Base-by-base conservation (phyloP, 108 stramenopile species). In the Cylindrotheca fusiformis region DNA sequence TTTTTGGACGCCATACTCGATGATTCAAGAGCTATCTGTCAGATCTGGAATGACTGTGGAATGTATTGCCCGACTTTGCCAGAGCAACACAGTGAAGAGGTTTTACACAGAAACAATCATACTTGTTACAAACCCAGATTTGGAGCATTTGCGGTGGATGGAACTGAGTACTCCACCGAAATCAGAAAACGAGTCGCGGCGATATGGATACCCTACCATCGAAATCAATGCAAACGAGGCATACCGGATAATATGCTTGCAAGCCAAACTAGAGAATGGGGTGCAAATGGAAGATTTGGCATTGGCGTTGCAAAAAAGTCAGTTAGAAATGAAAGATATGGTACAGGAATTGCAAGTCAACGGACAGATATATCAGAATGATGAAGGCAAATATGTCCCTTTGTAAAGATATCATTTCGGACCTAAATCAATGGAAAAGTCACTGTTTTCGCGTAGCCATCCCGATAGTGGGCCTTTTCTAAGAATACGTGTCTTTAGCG, bases 291-390 rank as follows among this genome's bases (percentile, higher is more conserved):
- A 74, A 36, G 65, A 74, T 53, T 45, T 74, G 48, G 58, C 72
- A 0, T 29, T 53, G 18, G 72, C 62, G 4, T 28, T 74, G 60
- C 72, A 61, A 48, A 60, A 50, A 33, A 4, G 60, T 4, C 17
- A 55, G n/a, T 26, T 46, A 3, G 60, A 47, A 3, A 48, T 74
- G 47, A 58, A 62, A 49, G 65, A 48, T 5, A 66, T 74, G 48
- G 33, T 60, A 17, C 27, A 52, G 8, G 44, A 60, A 26, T 28
- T 74, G 59, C 72, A 74, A 48, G 22, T 74, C 47, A 51, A 48
- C 17, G 72, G 63, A 14, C 64, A 61, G 14, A 74, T 74, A 0
- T 74, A 74, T 46, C 65, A 67, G n/a, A 74, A 74, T 23, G 27
- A 56, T 10, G 41, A 28, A 17, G 59, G 60, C 27, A 56, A 62